Base-by-base conservation (phyloP, 2,329 filamentous ascomycete species). In the Emmonsia crescens region DNA sequence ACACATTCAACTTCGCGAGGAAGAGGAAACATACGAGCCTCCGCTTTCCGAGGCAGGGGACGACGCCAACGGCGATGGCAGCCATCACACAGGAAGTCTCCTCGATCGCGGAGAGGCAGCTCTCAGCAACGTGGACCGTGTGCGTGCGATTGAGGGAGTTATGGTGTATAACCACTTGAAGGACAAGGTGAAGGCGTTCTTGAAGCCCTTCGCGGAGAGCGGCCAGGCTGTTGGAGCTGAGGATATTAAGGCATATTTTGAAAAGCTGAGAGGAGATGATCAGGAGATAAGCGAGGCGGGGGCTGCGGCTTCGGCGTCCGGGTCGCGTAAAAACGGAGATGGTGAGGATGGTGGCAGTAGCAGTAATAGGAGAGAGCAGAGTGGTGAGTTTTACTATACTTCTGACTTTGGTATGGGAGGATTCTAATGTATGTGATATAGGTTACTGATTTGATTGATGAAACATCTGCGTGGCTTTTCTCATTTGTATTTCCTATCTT, bases 161-260 rank as follows among this genome's bases (percentile, higher is more conserved):
- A 96, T 97, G 91, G 93, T 92, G 0, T 99, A 97, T 76, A 96
- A 97, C 70, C 89, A 96, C 69, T 82, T 99, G 63, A 94, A 95
- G 71, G 92, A 97, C 71, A 92, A 93, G 72, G 85, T 99, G n/a
- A 96, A 93, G 79, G 87, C 87, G 0, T 97, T 99, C 73, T 85
- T 99, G 69, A 86, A 92, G 75, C 89, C 95, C 51, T 99, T 96
- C 73, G 94, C 94, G 0, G 91, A 96, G 72, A 95, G 88, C 65
- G 93, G 93, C 0, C 80, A 89, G 74, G 86, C 89, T 0, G 92
- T 99, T 27, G 87, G 91, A 1, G 93, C 93, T 0, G 94, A 99
- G 71, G 92, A 97, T 75, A 94, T 99, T 75, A 99, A 96, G 75
- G 85, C 85, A 1, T 96, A 96, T 73, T 99, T 99, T 81, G 93